phyloP scores from a whole-genome alignment of 1,284 basidiomycete species.

The Anthracocystis walkeri region DNA sequence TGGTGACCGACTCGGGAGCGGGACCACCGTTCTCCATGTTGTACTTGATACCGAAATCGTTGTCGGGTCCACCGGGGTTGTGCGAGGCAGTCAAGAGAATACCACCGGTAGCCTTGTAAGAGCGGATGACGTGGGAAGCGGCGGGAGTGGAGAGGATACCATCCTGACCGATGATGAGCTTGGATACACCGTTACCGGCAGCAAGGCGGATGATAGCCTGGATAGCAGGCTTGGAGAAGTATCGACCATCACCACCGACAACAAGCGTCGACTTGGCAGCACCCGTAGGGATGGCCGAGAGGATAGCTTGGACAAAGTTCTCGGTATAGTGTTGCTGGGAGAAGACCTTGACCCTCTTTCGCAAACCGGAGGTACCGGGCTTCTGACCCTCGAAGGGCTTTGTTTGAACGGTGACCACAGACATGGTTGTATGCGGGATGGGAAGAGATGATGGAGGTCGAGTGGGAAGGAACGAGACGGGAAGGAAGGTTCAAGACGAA shows the following conservation, averaged over 20 bases:
- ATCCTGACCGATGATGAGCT: slow-evolving; percentile 74
- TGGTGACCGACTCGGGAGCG: slow-evolving; percentile 91
- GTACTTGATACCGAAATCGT: slow-evolving; percentile 99
- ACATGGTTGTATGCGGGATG: slow-evolving; percentile 41
- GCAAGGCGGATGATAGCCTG: slow-evolving; percentile 91
- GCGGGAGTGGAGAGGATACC: slow-evolving; percentile 95
- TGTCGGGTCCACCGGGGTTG: slow-evolving; percentile 96
- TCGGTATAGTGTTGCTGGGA: slow-evolving; percentile 89
- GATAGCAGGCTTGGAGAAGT: slow-evolving; percentile 87
- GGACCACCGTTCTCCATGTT: slow-evolving; percentile 97
- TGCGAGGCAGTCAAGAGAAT: slow-evolving; percentile 98
- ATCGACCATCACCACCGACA: slow-evolving; percentile 96
- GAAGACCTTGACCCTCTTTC: slow-evolving; percentile 69
- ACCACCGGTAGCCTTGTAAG: slow-evolving; percentile 94
- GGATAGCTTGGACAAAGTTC: slow-evolving; percentile 96
- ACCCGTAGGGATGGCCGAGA: slow-evolving; percentile 87
- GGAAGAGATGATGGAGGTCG: not conserved
- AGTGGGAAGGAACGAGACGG: not conserved
- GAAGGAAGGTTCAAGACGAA: not conserved
- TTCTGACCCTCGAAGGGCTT: slow-evolving; percentile 69
- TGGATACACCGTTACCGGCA: slow-evolving; percentile 78
- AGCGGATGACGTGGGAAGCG: slow-evolving; percentile 93
- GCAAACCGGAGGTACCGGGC: slow-evolving; percentile 68
- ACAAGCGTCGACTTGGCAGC: slow-evolving; percentile 82
- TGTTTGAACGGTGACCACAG: slow-evolving; percentile 61